phyloP scores from a whole-genome alignment of 192 early-diverging fungal genomes.

The Chytriomyces sp. region DNA sequence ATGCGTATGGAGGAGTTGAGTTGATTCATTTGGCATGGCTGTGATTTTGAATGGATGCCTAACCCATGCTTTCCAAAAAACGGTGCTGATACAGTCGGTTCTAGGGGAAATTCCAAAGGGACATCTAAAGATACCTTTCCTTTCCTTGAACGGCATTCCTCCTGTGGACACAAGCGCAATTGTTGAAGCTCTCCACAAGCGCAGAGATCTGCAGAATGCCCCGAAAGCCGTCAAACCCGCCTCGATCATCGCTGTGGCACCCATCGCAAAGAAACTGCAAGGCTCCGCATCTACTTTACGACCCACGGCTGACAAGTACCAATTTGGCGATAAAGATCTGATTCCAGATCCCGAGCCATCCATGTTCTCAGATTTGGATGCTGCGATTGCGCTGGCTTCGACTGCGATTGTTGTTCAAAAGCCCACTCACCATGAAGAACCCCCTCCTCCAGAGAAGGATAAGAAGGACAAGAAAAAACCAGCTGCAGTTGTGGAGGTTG shows the following conservation, averaged over 20 bases:
- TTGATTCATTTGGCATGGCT: not conserved
- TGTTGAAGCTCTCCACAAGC: slow-evolving; percentile 29
- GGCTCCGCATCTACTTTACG: slow-evolving; percentile 13
- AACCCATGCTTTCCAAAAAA: not conserved
- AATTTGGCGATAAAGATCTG: slow-evolving; percentile 10
- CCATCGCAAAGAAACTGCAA: not conserved
- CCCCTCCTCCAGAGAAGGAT: slow-evolving; percentile 45
- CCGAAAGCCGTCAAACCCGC: slow-evolving; percentile 1
- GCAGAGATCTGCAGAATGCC: not conserved
- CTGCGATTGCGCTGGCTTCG: slow-evolving; percentile 43
- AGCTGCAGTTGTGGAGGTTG: slow-evolving; percentile 32
- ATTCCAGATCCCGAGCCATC: slow-evolving; percentile 36
- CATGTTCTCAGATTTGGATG: slow-evolving; percentile 52
- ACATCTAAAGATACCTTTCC: slow-evolving; percentile 23
- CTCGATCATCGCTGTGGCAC: not conserved
- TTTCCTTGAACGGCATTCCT: slow-evolving; percentile 22
- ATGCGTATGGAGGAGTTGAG: slow-evolving; percentile 51
- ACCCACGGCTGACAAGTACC: slow-evolving; percentile 10
- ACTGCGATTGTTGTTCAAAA: slow-evolving; percentile 31
- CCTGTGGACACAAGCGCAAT: slow-evolving; percentile 31
- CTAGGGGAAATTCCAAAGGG: slow-evolving; percentile 26
- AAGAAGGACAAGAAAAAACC: slow-evolving; percentile 56
- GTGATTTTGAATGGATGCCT: not conserved
- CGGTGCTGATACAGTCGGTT: slow-evolving; percentile 12
- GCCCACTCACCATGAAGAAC: slow-evolving; percentile 42